These are phyloP conservation scores for Wickerhamiella vanderwaltii DNA, from an alignment of 805 yeast species.

Conservation along the genomic window DNA sequence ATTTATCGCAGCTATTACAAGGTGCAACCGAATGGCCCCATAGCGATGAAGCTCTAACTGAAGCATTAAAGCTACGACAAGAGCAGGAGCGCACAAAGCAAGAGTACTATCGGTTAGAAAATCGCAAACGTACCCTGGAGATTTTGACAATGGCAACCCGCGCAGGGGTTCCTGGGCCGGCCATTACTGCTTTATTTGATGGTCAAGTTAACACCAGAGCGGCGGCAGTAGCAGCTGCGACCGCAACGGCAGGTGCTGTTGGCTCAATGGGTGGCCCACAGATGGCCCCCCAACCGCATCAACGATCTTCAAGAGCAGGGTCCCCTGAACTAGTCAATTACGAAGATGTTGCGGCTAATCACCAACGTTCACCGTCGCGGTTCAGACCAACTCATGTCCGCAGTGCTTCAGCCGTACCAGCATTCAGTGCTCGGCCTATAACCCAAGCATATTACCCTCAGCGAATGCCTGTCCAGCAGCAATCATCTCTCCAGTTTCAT, in stretches of 20 bases:
- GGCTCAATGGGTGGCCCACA: slow-evolving; percentile 7
- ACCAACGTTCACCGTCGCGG: slow-evolving; percentile 17
- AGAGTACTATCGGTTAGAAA: slow-evolving; percentile 58
- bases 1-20: slow-evolving; percentile 34
- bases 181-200: slow-evolving; percentile 50
- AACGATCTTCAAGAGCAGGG: slow-evolving; percentile 9
- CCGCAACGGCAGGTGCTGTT: slow-evolving; percentile 15
- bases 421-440: slow-evolving; percentile 14
- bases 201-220: slow-evolving; percentile 17
- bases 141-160: slow-evolving; percentile 48
- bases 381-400: slow-evolving; percentile 18
- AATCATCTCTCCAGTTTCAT: slow-evolving; percentile 38
- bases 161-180: slow-evolving; percentile 49
- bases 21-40: slow-evolving; percentile 41
- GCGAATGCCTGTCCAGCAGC: slow-evolving; percentile 18
- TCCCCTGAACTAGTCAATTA: slow-evolving; percentile 20
- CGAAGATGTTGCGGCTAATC: slow-evolving; percentile 15
- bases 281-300: background rate
- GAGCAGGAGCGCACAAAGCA: slow-evolving; percentile 80
- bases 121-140: slow-evolving; percentile 45
- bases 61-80: slow-evolving; percentile 45
- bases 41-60: slow-evolving; percentile 44
- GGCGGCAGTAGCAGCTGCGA: slow-evolving; percentile 18
- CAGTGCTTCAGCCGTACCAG: slow-evolving; percentile 20
- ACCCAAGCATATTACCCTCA: slow-evolving; percentile 18